A percentile compares a stretch with the other conserved stretches of the same genome.
These are phyloP conservation scores for Erucastrum elatum DNA, from an alignment of 345 rosid genomes.

Conservation along the genomic window DNA sequence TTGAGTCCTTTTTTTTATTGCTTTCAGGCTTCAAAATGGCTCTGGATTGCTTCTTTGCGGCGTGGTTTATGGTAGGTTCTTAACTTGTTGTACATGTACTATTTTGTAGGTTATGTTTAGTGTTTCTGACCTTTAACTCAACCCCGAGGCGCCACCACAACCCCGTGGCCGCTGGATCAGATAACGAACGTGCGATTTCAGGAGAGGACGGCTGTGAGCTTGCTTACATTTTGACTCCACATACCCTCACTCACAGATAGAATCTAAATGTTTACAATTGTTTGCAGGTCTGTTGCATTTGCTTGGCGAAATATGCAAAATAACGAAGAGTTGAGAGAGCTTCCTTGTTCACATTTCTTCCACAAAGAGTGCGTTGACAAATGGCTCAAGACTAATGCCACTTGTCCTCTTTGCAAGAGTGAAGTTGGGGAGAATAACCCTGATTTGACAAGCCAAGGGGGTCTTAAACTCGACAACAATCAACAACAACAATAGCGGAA, in stretches of 20 bases:
- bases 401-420: conserved; percentile 93
- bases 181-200: conserved; percentile 69
- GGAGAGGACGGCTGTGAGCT: conserved; percentile 91
- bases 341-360: conserved; percentile 82
- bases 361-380: conserved; percentile 97
- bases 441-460: conserved; percentile 46
- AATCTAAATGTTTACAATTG: not conserved
- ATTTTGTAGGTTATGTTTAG: too few relatives aligned
- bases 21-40: conserved; percentile 68
- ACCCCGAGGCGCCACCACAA: conserved; percentile 77
- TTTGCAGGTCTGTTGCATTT: conserved; percentile 87
- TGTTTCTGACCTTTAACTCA: conserved; percentile 36
- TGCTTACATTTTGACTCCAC: not conserved
- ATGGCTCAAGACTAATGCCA: conserved; percentile 92
- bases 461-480: conserved; percentile 38
- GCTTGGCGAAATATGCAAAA: conserved; percentile 84
- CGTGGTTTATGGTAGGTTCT: conserved; percentile 99
- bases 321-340: conserved; percentile 91
- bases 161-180: conserved; percentile 82
- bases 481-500: conserved; percentile 42
- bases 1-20: too few relatives aligned
- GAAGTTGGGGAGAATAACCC: conserved; percentile 64
- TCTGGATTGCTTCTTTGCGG: conserved; percentile 97
- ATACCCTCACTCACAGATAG: too few relatives aligned
- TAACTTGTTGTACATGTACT: conserved; percentile 78